Conservation (phyloP, 805 yeast species). For the Candida multigemmis region DNA sequence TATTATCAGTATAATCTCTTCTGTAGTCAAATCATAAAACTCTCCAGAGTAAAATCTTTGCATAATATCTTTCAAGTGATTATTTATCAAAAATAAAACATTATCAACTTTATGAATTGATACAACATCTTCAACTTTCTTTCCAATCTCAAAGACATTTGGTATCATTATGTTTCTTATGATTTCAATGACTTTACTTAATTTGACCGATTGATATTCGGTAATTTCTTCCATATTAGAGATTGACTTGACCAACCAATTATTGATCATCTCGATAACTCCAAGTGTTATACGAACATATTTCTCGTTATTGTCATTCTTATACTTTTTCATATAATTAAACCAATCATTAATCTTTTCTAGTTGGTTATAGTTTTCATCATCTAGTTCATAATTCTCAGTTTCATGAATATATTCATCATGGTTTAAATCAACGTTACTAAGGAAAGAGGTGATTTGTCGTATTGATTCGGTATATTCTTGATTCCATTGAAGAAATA, state of each 20-base stretch:
- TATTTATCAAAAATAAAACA: conserved; percentile 20
- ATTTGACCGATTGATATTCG: conserved; percentile 23
- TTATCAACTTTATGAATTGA: conserved; percentile 20
- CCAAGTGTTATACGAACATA: too few species aligned
- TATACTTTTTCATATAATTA: too few species aligned
- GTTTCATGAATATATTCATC: too few species aligned
- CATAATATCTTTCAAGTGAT: conserved; percentile 38
- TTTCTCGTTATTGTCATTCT: too few species aligned
- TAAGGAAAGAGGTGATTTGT: too few species aligned
- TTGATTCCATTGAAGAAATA: conserved; percentile 12
- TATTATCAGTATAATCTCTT: conserved; percentile 34
- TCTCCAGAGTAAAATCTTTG: conserved; percentile 44
- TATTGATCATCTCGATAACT: conserved; percentile 19
- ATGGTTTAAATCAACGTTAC: too few species aligned
- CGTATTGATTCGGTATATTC: conserved; percentile 6
- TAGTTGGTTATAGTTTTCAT: conserved; percentile 10
- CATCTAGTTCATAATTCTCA: conserved; percentile 10
- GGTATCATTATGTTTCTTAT: conserved; percentile 13
- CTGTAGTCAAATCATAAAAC: conserved; percentile 38
- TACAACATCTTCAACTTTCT: conserved; percentile 10
- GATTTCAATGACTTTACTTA: conserved; percentile 16
- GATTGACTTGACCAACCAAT: conserved; percentile 17
- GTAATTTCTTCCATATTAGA: conserved; percentile 20
- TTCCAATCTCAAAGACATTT: conserved; percentile 7
- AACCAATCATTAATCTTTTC: conserved; percentile 14